Evolutionary conservation across 495 filamentous ascomycete genomes (phyloP).

Genomic region (Trichoderma virens): DNA sequence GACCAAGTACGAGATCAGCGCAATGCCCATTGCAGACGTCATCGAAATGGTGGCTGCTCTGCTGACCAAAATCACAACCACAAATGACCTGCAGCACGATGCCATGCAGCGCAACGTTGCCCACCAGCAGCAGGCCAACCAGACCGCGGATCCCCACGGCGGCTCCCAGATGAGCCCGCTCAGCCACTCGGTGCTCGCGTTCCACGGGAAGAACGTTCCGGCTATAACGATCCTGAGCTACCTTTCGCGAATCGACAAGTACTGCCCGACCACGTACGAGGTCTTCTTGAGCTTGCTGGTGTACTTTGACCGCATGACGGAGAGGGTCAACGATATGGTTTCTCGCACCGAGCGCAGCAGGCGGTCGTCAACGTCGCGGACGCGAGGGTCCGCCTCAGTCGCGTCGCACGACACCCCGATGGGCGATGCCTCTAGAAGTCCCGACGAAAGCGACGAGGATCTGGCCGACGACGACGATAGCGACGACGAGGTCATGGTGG

Average conservation of each 20-base stretch:
- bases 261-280: slow-evolving; percentile 97
- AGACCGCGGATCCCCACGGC: slow-evolving; percentile 47
- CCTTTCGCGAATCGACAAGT: slow-evolving; percentile 93
- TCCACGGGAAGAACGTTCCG: slow-evolving; percentile 97
- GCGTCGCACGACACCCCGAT: slow-evolving; percentile 25
- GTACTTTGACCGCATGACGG: slow-evolving; percentile 99
- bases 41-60: slow-evolving; percentile 99
- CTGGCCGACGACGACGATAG: slow-evolving; percentile 33
- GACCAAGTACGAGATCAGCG: slow-evolving; percentile 87
- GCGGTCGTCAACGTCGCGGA: slow-evolving; percentile 13
- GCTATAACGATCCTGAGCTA: slow-evolving; percentile 97
- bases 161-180: slow-evolving; percentile 62
- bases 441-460: slow-evolving; percentile 25
- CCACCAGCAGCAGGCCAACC: slow-evolving; percentile 39
- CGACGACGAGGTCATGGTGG: slow-evolving; percentile 15
- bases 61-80: slow-evolving; percentile 94
- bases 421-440: slow-evolving; percentile 20
- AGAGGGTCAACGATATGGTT: slow-evolving; percentile 69
- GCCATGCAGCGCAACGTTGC: slow-evolving; percentile 40
- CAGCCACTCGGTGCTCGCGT: slow-evolving; percentile 90
- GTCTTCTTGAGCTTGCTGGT: slow-evolving; percentile 93
- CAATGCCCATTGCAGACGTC: slow-evolving; percentile 94
- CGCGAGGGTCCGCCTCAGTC: slow-evolving; percentile 4
- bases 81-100: slow-evolving; percentile 92
- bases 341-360: slow-evolving; percentile 34